Conservation (phyloP, 2,329 filamentous ascomycete genomes). For the Rachicladosporium sp. region DNA sequence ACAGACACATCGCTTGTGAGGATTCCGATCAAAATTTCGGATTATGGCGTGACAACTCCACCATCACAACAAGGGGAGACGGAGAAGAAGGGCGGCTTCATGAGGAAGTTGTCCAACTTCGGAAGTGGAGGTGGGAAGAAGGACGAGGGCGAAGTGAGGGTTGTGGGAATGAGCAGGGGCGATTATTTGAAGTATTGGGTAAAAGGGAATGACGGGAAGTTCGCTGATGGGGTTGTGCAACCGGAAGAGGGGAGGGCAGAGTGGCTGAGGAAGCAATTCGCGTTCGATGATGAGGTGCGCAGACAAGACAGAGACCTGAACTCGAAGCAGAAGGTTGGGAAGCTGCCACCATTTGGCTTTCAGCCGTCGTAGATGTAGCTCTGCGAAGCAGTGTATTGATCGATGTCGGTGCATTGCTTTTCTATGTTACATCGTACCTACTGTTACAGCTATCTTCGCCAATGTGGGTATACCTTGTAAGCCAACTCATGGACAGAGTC, state of each 20-base stretch:
- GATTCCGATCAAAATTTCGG: slow-evolving; percentile 10
- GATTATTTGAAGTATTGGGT: slow-evolving; percentile 14
- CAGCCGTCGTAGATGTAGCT: too few species aligned
- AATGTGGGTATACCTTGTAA: too few species aligned
- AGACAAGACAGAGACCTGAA: slow-evolving; percentile 2
- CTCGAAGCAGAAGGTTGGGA: too few species aligned
- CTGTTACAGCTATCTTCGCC: too few species aligned
- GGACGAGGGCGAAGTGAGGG: slow-evolving; percentile 8
- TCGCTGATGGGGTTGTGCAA: slow-evolving; percentile 7
- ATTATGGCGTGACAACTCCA: slow-evolving; percentile 1
- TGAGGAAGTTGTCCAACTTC: not conserved
- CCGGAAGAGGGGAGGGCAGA: slow-evolving; percentile 9
- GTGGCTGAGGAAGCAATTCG: slow-evolving; percentile 10
- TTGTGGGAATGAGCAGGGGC: slow-evolving; percentile 11
- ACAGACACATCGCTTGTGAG: slow-evolving; percentile 11
- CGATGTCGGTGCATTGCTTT: too few species aligned
- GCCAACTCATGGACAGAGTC: too few species aligned
- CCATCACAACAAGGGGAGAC: not conserved
- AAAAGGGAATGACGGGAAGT: slow-evolving; percentile 12
- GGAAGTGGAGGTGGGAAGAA: slow-evolving; percentile 3
- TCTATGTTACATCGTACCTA: too few species aligned
- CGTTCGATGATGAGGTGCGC: slow-evolving; percentile 4
- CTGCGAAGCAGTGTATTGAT: too few species aligned
- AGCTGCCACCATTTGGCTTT: too few species aligned
- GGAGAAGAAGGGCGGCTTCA: slow-evolving; percentile 3